Base-by-base conservation (phyloP, 495 filamentous ascomycete species). In the Penicillium ochrochloron region DNA sequence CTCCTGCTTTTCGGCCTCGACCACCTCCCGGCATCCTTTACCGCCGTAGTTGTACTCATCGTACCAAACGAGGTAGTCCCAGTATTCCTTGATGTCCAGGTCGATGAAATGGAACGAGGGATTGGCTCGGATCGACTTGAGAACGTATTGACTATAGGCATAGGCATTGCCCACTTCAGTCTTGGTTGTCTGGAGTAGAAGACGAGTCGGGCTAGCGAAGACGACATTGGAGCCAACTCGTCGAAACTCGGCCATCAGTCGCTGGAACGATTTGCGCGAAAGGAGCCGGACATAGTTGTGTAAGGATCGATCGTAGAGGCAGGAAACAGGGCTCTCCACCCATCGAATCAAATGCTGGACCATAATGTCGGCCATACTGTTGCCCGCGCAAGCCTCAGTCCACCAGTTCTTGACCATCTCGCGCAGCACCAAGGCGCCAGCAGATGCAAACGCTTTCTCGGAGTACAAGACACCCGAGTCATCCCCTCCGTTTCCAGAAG, bases 351-450 rank as follows among this genome's bases (percentile, higher is more conserved):
- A 84, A 76, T 98, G 94, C 73, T 97, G 92, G 17, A 99, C 96
- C 86, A 99, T 96, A 64, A 98, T 88, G 74, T 99, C 95, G 10
- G 95, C 95, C 92, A 97, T 97, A 29, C 83, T 89, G 63, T 91
- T 92, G 5, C 93, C 94, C 59, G 87, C 89, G 76, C 93, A 97
- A 12, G 95, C 95, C 78, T 98, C 93, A 0, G 88, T 86, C 93
- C 94, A 97, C 96, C 96, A 99, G 3, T 91, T 87, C 73, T 97
- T 97, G 64, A 99, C 95, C 95, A 99, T 98, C 74, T 97, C 95
- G 6, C 95, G 88, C 4, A 99, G 81, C 15, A 98, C 95, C 23
- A 87, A 83, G 7, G 97, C 88, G 39, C 94, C 92, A 11, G 94
- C 93, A 59, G 93, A 92, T 21, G 95, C 90, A 76, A 98, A 98